Conservation (phyloP, 2,329 filamentous ascomycete genomes). For the Colletotrichum godetiae region DNA sequence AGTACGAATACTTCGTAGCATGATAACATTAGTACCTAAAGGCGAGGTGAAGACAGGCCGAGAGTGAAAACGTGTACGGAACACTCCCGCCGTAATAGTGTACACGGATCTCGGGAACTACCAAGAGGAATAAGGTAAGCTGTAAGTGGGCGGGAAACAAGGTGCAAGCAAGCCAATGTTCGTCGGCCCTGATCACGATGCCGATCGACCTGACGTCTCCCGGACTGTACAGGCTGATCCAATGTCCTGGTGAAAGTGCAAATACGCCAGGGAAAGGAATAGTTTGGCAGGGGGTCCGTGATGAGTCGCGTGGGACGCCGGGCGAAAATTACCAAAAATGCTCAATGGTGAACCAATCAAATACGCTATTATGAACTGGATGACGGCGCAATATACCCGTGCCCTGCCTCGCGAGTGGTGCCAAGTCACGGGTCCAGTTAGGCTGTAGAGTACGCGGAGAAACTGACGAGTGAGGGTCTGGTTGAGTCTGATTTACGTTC, state of each 20-base stretch:
- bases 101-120: neutral
- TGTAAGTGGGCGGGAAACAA: neutral
- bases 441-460: neutral
- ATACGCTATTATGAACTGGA: conserved; percentile 4
- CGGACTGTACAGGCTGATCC: neutral
- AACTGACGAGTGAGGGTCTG: neutral
- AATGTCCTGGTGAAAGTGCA: neutral
- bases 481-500: neutral
- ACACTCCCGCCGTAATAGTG: too few species aligned
- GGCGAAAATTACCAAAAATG: conserved; percentile 31
- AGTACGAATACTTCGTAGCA: neutral
- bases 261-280: neutral
- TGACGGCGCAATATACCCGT: conserved; percentile 20
- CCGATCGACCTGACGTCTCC: neutral
- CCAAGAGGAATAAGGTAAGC: neutral
- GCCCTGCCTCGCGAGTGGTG: neutral
- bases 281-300: conserved; percentile 6
- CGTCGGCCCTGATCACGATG: neutral
- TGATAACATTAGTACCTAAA: too few species aligned
- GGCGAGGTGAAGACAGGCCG: neutral
- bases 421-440: neutral
- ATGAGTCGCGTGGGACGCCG: conserved; percentile 10
- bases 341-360: conserved; percentile 9
- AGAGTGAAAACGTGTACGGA: neutral
- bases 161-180: neutral